These are phyloP conservation scores for Phytophthora ohioensis DNA, from an alignment of 352 stramenopile genomes.

Conservation along the genomic window DNA sequence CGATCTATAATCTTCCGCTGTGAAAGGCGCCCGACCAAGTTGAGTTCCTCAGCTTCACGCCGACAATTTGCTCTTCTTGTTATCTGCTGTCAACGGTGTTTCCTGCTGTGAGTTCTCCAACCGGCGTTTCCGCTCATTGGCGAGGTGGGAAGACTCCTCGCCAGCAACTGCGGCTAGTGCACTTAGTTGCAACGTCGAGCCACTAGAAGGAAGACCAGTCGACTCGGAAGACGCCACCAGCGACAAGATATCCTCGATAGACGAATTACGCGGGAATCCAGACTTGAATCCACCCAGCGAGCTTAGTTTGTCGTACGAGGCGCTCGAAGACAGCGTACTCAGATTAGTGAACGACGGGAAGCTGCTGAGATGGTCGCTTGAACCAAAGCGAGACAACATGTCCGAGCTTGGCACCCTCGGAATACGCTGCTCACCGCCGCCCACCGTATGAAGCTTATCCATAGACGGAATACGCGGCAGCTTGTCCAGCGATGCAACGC, in stretches of 20 bases:
- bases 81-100: constrained; percentile 40
- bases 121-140: constrained; percentile 70
- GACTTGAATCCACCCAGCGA: constrained; percentile 58
- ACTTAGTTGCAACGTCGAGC: constrained; percentile 74
- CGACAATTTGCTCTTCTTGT: constrained; percentile 71
- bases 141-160: constrained; percentile 68
- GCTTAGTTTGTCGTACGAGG: constrained; percentile 83
- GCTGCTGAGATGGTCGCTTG: constrained; percentile 72
- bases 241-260: constrained; percentile 89
- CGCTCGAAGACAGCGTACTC: constrained; percentile 64
- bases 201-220: constrained; percentile 53
- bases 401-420: constrained; percentile 72
- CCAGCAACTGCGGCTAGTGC: constrained; percentile 70
- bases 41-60: constrained; percentile 37
- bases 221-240: constrained; percentile 83
- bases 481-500: constrained; percentile 80
- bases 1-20: constrained; percentile 24
- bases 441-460: constrained; percentile 66
- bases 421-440: constrained; percentile 54
- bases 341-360: constrained; percentile 86
- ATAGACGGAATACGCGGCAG: constrained; percentile 70
- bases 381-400: constrained; percentile 77
- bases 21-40: constrained; percentile 18
- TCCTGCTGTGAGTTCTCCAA: constrained; percentile 48
- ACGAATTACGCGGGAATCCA: constrained; percentile 84